phyloP scores from a whole-genome alignment of 2,329 filamentous ascomycete genomes.

The Trichoderma sp. region DNA sequence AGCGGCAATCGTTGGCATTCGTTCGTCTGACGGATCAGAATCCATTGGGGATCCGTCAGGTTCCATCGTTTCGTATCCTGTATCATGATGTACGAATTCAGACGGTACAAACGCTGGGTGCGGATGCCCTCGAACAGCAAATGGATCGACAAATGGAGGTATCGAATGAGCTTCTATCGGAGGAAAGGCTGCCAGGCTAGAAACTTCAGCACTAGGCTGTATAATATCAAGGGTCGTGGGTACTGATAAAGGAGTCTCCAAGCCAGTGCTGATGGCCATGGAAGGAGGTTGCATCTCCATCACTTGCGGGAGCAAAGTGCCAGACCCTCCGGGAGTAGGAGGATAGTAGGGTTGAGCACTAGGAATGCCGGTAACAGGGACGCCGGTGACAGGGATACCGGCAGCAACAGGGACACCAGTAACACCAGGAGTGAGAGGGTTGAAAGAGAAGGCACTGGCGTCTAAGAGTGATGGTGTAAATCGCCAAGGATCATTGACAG shows the following conservation, averaged over 20 bases:
- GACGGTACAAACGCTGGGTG: conserved; percentile 71
- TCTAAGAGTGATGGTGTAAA: conserved; percentile 90
- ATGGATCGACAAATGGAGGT: conserved; percentile 71
- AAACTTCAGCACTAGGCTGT: conserved; percentile 58
- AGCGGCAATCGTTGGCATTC: conserved; percentile 59
- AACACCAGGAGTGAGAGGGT: conserved; percentile 71
- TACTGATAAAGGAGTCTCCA: conserved; percentile 80
- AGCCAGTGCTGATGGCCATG: conserved; percentile 70
- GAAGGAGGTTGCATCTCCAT: conserved; percentile 82
- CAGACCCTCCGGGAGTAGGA: conserved; percentile 78
- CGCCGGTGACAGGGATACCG: no score
- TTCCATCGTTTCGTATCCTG: conserved; percentile 77
- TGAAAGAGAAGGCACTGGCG: conserved; percentile 79
- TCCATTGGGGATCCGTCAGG: conserved; percentile 71
- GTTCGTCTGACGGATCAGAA: conserved; percentile 52
- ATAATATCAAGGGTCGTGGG: conserved; percentile 67
- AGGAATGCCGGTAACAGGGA: conserved; percentile 57
- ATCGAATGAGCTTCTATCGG: conserved; percentile 61
- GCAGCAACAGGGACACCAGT: background rate
- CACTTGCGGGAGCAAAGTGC: conserved; percentile 79
- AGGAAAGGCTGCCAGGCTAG: conserved; percentile 72
- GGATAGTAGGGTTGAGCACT: conserved; percentile 78
- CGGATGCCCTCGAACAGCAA: conserved; percentile 58
- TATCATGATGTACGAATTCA: conserved; percentile 77
- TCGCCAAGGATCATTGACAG: conserved; percentile 77